Percentiles rank a stretch among this genome's conserved stretches.
These are phyloP conservation scores for Phanerochaete sordida DNA, from an alignment of 768 basidiomycete genomes.

Conservation along the genomic window DNA sequence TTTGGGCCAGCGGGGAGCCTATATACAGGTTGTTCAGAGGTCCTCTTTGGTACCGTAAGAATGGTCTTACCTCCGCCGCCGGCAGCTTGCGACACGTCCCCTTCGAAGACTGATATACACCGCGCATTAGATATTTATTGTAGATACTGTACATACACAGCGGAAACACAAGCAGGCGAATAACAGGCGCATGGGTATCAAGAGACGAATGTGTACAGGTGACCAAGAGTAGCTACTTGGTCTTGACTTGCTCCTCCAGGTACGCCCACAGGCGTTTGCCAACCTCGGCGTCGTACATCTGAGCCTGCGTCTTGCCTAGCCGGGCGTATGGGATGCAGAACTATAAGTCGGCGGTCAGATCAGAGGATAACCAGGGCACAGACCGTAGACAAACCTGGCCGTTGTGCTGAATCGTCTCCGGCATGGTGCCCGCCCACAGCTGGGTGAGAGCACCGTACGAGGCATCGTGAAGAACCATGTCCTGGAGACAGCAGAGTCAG, in stretches of 20 bases:
- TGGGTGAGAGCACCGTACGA: constrained; percentile 29
- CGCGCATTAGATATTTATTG: no score
- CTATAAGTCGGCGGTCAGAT: neutral
- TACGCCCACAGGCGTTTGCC: constrained; percentile 25
- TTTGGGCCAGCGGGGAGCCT: no score
- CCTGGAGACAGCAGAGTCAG: neutral
- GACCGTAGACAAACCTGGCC: constrained; percentile 34
- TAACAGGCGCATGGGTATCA: no score
- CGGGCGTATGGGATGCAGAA: constrained; percentile 26
- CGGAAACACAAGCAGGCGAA: no score
- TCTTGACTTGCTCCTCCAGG: constrained; percentile 11
- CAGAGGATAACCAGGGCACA: neutral
- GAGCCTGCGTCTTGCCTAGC: constrained; percentile 3
- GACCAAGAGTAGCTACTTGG: neutral
- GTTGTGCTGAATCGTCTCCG: constrained; percentile 34
- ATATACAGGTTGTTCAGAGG: no score
- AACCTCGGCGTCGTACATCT: constrained; percentile 15
- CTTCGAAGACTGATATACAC: no score
- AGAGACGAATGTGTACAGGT: no score
- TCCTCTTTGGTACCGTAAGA: no score
- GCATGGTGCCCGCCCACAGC: constrained; percentile 33
- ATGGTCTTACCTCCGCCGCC: no score
- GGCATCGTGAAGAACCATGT: constrained; percentile 25
- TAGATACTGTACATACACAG: no score
- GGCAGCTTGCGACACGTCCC: no score